phyloP scores from a whole-genome alignment of 306 rosid species.

The Abrus pulchellus region DNA sequence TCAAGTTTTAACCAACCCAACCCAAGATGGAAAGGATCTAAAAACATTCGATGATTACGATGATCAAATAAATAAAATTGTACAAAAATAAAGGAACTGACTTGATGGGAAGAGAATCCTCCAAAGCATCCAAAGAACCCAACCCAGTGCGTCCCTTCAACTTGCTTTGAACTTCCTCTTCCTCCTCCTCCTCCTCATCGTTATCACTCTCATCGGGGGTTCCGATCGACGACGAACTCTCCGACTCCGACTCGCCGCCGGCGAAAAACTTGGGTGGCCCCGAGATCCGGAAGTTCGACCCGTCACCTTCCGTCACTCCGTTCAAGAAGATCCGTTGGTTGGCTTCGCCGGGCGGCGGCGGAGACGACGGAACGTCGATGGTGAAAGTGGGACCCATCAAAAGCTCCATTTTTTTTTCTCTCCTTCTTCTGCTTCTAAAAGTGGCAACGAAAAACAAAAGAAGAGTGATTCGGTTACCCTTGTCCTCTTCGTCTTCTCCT shows the following conservation, averaged over 20 bases:
- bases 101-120: slow-evolving; percentile 95
- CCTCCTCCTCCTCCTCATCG: slow-evolving; percentile 48
- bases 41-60: neutral
- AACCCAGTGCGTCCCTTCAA: slow-evolving; percentile 55
- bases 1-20: neutral
- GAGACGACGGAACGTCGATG: slow-evolving; percentile 64
- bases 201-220: slow-evolving; percentile 71
- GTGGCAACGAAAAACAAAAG: neutral
- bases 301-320: slow-evolving; percentile 20
- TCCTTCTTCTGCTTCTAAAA: neutral
- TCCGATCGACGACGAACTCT: slow-evolving; percentile 87
- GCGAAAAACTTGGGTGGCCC: slow-evolving; percentile 22
- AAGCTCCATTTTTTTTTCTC: slow-evolving; percentile 63
- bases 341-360: slow-evolving; percentile 30
- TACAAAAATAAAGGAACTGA: slow-evolving; percentile 39
- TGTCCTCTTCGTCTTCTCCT: slow-evolving; percentile 70
- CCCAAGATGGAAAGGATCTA: neutral
- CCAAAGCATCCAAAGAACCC: slow-evolving; percentile 65
- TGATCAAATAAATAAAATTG: neutral
- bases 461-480: slow-evolving; percentile 43
- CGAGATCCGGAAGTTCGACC: slow-evolving; percentile 45
- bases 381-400: slow-evolving; percentile 72
- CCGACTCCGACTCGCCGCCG: slow-evolving; percentile 61
- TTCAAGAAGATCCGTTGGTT: slow-evolving; percentile 45
- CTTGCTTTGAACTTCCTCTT: slow-evolving; percentile 69